Percentiles rank a stretch among this genome's conserved stretches.
These are phyloP conservation scores for Adansonia gregorii DNA, from an alignment of 441 rosid genomes.

Conservation along the genomic window DNA sequence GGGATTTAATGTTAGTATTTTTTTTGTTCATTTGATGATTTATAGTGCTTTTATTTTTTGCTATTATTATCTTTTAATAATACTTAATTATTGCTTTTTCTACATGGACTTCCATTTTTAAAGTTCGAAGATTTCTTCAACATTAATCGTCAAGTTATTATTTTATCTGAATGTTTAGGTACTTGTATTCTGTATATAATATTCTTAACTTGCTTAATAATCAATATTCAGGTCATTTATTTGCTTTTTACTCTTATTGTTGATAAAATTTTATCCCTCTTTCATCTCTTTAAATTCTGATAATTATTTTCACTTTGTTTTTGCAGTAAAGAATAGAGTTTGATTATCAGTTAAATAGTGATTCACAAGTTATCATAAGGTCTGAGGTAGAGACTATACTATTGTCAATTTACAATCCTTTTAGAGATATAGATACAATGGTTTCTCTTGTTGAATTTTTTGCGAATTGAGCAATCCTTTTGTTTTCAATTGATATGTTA, in stretches of 20 bases:
- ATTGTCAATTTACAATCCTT: constrained; percentile 2
- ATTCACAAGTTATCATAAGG: constrained; percentile 18
- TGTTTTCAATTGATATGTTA: constrained; percentile 24
- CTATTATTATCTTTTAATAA: background rate
- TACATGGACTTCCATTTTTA: background rate
- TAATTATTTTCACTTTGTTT: constrained; percentile 14
- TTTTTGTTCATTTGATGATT: background rate
- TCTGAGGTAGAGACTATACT: constrained; percentile 21
- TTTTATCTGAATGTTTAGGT: background rate
- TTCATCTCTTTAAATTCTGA: background rate
- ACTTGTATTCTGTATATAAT: background rate
- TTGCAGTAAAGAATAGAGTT: constrained; percentile 19
- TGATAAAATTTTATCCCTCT: background rate
- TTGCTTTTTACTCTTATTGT: background rate
- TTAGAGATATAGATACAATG: constrained; percentile 32
- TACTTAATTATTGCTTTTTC: background rate
- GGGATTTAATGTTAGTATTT: constrained; percentile 11
- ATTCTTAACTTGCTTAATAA: background rate
- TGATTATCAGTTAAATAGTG: background rate
- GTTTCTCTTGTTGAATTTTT: constrained; percentile 26
- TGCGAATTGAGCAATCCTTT: constrained; percentile 8
- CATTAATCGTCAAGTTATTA: background rate
- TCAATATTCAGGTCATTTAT: background rate
- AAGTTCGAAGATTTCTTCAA: background rate
- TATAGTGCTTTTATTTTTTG: background rate